phyloP scores from a whole-genome alignment of 306 rosid species.

The Malus sylvestris region DNA sequence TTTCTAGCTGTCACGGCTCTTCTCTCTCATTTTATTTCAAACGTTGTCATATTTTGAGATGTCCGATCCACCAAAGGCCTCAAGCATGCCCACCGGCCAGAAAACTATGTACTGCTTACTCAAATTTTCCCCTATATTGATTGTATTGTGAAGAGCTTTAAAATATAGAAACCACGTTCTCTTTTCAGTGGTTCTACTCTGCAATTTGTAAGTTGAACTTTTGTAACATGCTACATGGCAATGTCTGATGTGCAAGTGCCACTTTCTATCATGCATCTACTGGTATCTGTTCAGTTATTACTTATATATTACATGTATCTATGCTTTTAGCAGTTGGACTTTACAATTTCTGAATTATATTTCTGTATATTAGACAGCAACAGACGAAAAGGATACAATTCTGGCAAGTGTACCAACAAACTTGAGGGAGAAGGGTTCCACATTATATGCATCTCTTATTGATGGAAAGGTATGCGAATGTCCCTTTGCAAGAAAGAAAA shows the following conservation, averaged over 20 bases:
- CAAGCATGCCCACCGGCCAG: not conserved
- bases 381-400: slow-evolving; percentile 71
- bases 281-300: not conserved
- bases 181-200: not conserved
- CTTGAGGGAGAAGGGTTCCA: slow-evolving; percentile 62
- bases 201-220: not conserved
- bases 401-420: slow-evolving; percentile 63
- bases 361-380: slow-evolving; percentile 45
- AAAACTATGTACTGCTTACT: not conserved
- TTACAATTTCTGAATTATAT: not conserved
- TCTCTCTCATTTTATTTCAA: not conserved
- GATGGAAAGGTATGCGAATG: slow-evolving; percentile 64
- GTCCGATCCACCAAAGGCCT: not conserved
- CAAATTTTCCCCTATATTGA: not conserved
- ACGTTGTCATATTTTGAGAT: not conserved
- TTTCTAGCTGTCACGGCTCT: not conserved
- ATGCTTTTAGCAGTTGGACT: not conserved
- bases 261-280: not conserved
- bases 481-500: slow-evolving; percentile 9
- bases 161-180: not conserved
- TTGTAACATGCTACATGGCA: not conserved
- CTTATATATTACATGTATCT: not conserved
- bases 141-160: not conserved
- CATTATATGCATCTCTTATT: slow-evolving; percentile 51
- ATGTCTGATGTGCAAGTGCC: slow-evolving; percentile 3